phyloP scores from a whole-genome alignment of 2,329 filamentous ascomycete genomes.

The Talaromyces albobiverticillius region DNA sequence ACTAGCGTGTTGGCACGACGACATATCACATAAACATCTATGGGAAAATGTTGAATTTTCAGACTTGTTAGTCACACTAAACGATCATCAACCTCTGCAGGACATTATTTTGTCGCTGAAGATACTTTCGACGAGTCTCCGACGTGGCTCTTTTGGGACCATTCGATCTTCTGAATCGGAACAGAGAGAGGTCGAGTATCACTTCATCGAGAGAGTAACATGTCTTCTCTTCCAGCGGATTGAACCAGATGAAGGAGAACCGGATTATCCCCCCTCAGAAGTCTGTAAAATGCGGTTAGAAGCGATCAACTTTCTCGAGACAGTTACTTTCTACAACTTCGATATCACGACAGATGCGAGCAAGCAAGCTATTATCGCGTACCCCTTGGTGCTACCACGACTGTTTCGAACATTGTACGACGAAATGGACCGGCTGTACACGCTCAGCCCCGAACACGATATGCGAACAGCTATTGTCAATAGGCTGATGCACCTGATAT shows the following conservation, averaged over 20 bases:
- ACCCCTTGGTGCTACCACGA: slow-evolving; percentile 68
- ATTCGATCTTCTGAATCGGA: slow-evolving; percentile 42
- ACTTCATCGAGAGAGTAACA: slow-evolving; percentile 56
- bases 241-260: slow-evolving; percentile 41
- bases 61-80: slow-evolving; percentile 59
- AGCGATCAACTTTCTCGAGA: slow-evolving; percentile 42
- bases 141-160: slow-evolving; percentile 53
- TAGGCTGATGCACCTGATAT: slow-evolving; percentile 58
- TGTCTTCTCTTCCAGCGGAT: slow-evolving; percentile 57
- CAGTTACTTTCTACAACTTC: slow-evolving; percentile 41
- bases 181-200: slow-evolving; percentile 41
- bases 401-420: slow-evolving; percentile 74
- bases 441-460: slow-evolving; percentile 44
- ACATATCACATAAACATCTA: slow-evolving; percentile 45
- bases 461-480: slow-evolving; percentile 56
- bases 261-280: slow-evolving; percentile 36
- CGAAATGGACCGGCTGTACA: slow-evolving; percentile 62
- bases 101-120: slow-evolving; percentile 56
- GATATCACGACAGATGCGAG: slow-evolving; percentile 62
- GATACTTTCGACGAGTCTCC: slow-evolving; percentile 55
- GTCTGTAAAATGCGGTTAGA: slow-evolving; percentile 44
- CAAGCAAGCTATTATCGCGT: slow-evolving; percentile 62
- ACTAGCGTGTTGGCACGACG: slow-evolving; percentile 44
- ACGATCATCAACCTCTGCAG: slow-evolving; percentile 54
- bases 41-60: slow-evolving; percentile 58